Base-by-base conservation (phyloP, 306 rosid genomes). In the Cicer arietinum region DNA sequence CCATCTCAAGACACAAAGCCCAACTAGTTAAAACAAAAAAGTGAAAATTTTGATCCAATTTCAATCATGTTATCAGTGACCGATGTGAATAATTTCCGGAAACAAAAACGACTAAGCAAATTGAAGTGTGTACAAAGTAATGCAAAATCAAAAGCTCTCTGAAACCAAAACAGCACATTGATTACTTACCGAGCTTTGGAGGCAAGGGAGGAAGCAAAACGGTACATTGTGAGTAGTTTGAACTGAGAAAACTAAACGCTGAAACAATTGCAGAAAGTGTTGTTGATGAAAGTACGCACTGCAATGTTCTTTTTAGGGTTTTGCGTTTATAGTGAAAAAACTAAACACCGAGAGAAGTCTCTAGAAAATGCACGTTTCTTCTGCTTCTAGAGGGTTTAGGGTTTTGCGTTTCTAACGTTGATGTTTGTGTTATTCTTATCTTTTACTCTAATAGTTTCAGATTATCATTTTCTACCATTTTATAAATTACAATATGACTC, bases 161-260 rank as follows among this genome's bases (percentile, higher is more conserved):
- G 67, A 16, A 35, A 48, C 14, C n/a, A 20, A 16, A 54, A 12
- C 11, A 47, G 17, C 0, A 6, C 54, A 70, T 35, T 42, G 40
- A 52, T 70, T 58, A 86, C 84, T 51, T 69, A 89, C 99, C 95
- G 82, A 68, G 90, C 93, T 79, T 89, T 92, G 82, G 93, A 87
- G 66, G 97, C 96, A 54, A 94, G 81, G 80, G 87, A 85, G 43
- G 95, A 59, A 39, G 96, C 97, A 67, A 88, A 82, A n/a, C 97
- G 99, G 69, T 90, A 88, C 97, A 94, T 94, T 30, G 47, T 80
- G 85, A 20, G 85, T 30, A 0, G 16, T 9, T 16, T 41, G 70
- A 35, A 68, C 43, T 54, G 54, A 59, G 39, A 4, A 72, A 39
- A 39, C 37, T 54, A 60, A 56, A 13, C 17, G 25, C 7, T n/a